Conservation (phyloP, 331 rosid species). For the Saraca asoca region DNA sequence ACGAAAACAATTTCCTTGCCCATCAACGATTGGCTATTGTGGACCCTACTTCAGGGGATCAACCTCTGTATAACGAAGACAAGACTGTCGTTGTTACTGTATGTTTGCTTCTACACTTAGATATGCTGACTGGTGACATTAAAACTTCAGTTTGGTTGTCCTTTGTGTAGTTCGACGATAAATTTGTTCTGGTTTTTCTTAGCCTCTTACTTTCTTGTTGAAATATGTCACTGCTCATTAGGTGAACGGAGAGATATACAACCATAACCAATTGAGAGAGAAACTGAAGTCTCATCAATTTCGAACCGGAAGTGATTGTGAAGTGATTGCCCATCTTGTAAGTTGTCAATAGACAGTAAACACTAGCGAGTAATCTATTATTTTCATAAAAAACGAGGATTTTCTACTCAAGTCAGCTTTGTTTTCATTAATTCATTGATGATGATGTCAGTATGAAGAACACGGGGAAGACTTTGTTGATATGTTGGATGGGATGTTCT, state of each 20-base stretch:
- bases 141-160: no score
- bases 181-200: slow-evolving; percentile 9
- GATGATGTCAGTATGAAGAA: slow-evolving; percentile 72
- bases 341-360: slow-evolving; percentile 42
- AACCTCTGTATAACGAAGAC: slow-evolving; percentile 87
- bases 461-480: slow-evolving; percentile 79
- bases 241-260: slow-evolving; percentile 99
- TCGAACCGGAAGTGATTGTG: slow-evolving; percentile 95
- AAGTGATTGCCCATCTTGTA: slow-evolving; percentile 98
- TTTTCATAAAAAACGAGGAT: slow-evolving; percentile 17
- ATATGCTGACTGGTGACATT: no score
- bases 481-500: slow-evolving; percentile 91
- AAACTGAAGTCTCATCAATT: slow-evolving; percentile 72
- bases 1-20: slow-evolving; percentile 75
- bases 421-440: slow-evolving; percentile 5
- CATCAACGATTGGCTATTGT: slow-evolving; percentile 89
- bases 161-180: no score
- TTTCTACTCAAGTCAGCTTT: neutral
- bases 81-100: slow-evolving; percentile 81
- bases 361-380: slow-evolving; percentile 3
- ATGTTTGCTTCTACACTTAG: slow-evolving; percentile 13
- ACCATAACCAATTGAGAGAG: slow-evolving; percentile 70
- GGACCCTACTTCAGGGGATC: slow-evolving; percentile 94
- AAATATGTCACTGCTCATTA: slow-evolving; percentile 29
- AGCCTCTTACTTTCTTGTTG: slow-evolving; percentile 26